These are phyloP conservation scores for Cordyceps militaris DNA, from an alignment of 2,329 filamentous ascomycete species.

Conservation along the genomic window DNA sequence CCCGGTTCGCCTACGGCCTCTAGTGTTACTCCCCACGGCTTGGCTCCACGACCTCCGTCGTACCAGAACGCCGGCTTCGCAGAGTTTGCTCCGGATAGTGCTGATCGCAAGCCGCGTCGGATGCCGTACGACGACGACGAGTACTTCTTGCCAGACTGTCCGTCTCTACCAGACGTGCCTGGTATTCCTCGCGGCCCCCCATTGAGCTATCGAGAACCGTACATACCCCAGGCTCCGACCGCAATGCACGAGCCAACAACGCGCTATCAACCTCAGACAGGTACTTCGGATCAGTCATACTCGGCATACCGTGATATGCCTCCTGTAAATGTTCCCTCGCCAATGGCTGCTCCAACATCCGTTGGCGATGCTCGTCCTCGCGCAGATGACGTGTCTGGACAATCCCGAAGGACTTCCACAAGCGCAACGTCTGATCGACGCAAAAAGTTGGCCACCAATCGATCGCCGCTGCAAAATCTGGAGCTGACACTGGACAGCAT, in stretches of 20 bases:
- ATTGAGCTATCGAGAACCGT: constrained; percentile 46
- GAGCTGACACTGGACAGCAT: constrained; percentile 87
- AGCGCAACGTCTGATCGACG: constrained; percentile 36
- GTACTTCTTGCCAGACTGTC: constrained; percentile 28
- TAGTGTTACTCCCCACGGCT: constrained; percentile 42
- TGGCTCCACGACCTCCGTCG: constrained; percentile 54
- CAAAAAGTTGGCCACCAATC: constrained; percentile 66
- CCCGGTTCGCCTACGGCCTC: constrained; percentile 49
- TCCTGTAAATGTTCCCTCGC: not conserved
- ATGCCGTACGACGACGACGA: constrained; percentile 33
- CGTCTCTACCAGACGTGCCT: constrained; percentile 45
- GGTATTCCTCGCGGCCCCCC: constrained; percentile 56
- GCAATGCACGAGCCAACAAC: constrained; percentile 14
- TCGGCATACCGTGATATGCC: not conserved
- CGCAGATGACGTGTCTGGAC: constrained; percentile 17
- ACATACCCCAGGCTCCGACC: constrained; percentile 15
- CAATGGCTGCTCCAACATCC: constrained; percentile 1
- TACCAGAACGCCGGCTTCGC: constrained; percentile 40
- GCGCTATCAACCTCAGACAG: constrained; percentile 10
- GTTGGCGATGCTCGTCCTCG: not conserved
- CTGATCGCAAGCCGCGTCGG: constrained; percentile 30
- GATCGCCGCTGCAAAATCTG: constrained; percentile 87
- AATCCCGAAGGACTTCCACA: constrained; percentile 32
- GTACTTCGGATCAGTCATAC: not conserved
- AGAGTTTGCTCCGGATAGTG: constrained; percentile 29